Percentiles rank a stretch among this genome's conserved stretches.
These are phyloP conservation scores for Penicillium ochrochloron DNA, from an alignment of 495 filamentous ascomycete genomes.

Conservation along the genomic window DNA sequence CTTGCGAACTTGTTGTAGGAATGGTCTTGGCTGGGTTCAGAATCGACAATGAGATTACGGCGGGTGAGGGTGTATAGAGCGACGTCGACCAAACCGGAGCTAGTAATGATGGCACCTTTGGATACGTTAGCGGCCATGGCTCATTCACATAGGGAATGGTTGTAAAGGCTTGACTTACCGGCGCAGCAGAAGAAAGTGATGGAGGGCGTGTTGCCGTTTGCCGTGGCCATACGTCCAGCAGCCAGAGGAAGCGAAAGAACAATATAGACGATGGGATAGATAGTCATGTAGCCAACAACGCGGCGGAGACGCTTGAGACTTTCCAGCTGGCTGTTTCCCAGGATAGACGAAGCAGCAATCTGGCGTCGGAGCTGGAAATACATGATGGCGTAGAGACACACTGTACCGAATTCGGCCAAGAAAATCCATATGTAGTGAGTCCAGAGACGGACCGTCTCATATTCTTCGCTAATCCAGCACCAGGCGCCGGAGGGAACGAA, in stretches of 20 bases:
- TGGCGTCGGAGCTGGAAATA: constrained; percentile 61
- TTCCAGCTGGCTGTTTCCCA: constrained; percentile 43
- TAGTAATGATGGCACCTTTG: constrained; percentile 66
- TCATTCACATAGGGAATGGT: background rate
- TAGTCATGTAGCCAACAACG: constrained; percentile 69
- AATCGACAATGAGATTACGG: constrained; percentile 48
- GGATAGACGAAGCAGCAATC: constrained; percentile 46
- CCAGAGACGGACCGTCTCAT: constrained; percentile 65
- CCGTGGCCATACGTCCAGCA: constrained; percentile 67
- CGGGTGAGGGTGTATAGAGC: constrained; percentile 75
- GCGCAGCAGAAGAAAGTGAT: constrained; percentile 68
- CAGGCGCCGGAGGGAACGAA: constrained; percentile 66
- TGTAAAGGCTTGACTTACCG: constrained; percentile 30
- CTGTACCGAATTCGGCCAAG: constrained; percentile 66
- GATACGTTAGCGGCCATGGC: background rate
- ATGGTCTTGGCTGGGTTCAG: constrained; percentile 44
- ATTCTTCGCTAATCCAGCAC: constrained; percentile 73
- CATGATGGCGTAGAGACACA: constrained; percentile 66
- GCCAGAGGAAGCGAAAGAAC: constrained; percentile 74
- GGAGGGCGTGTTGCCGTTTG: constrained; percentile 57
- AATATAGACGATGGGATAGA: constrained; percentile 77
- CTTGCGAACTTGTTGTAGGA: constrained; percentile 44
- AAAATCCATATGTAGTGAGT: constrained; percentile 85
- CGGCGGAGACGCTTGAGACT: constrained; percentile 48
- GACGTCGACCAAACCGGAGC: constrained; percentile 75